Conservation (phyloP, 2,329 filamentous ascomycete genomes). For the Sclerotinia spermophila region DNA sequence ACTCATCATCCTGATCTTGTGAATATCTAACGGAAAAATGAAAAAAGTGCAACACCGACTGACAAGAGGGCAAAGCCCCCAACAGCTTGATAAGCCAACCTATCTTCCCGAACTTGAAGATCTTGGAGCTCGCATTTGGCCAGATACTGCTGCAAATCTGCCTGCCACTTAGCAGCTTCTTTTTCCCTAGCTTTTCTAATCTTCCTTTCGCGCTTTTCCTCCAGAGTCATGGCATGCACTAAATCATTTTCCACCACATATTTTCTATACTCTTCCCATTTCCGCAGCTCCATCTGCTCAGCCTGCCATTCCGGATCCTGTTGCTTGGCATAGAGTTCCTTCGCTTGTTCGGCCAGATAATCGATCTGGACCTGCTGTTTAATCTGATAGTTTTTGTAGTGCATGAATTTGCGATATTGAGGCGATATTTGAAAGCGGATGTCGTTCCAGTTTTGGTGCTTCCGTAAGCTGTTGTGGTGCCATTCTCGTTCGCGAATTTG, state of each 20-base stretch:
- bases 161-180: background rate
- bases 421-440: background rate
- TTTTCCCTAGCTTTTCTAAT: background rate
- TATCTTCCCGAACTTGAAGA: background rate
- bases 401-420: background rate
- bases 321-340: background rate
- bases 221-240: background rate
- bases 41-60: background rate
- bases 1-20: background rate
- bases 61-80: background rate
- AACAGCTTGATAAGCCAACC: background rate
- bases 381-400: background rate
- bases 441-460: background rate
- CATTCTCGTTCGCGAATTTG: background rate
- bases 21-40: background rate
- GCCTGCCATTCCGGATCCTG: background rate
- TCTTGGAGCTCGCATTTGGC: background rate
- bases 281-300: too few relatives aligned
- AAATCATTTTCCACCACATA: background rate
- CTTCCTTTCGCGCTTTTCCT: background rate
- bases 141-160: background rate
- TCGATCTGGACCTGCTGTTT: background rate
- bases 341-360: background rate
- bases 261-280: background rate
- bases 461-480: background rate